Base-by-base conservation (phyloP, 108 stramenopile genomes). In the Phaeodactylum tricornutum region DNA sequence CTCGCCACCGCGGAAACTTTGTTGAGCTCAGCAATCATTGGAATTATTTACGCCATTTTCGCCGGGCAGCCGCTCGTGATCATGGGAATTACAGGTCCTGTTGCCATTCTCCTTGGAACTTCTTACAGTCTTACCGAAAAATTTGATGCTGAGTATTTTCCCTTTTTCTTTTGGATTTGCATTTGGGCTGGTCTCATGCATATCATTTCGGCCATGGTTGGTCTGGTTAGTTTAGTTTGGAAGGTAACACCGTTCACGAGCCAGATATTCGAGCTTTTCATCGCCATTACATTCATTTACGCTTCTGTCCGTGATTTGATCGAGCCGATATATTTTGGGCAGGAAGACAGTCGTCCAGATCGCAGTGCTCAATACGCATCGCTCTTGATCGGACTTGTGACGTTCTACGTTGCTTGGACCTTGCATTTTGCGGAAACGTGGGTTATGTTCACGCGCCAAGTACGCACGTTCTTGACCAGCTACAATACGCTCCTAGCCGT, bases 181-280 rank as follows among this genome's bases (percentile, higher is more conserved):
- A 32, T 70, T 21, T 77, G 71, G 75, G 53, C 70, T 6, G 67
- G 55, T 7, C 4, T 58, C 4, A 35, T 71, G 50, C 71, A 77
- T 41, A 50, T 72, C 15, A 17, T 66, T 1, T 34, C 56, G 0
- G 61, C 61, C 32, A 55, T 70, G 63, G 38, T 68, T 23, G 73
- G 68, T 3, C 19, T 69, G 30, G 67, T 71, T 16, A 46, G 51
- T 23, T 43, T 69, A 33, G 66, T 81, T 0, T 64, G 68, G 64
- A 57, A 64, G 29, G 67, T 81, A 11, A 81, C 71, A n/a, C 67
- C 66, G 25, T 81, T 81, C 47, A 61, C 73, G n/a, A 53, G 47
- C 6, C 69, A 81, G 43, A 81, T 73, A 25, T 81, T 81, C 38
- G 79, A 75, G 46, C 42, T 81, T 35, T 74, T 81, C 34, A 75